Evolutionary conservation across 495 filamentous ascomycete genomes (phyloP).

Genomic region (Jackrogersella minutella): DNA sequence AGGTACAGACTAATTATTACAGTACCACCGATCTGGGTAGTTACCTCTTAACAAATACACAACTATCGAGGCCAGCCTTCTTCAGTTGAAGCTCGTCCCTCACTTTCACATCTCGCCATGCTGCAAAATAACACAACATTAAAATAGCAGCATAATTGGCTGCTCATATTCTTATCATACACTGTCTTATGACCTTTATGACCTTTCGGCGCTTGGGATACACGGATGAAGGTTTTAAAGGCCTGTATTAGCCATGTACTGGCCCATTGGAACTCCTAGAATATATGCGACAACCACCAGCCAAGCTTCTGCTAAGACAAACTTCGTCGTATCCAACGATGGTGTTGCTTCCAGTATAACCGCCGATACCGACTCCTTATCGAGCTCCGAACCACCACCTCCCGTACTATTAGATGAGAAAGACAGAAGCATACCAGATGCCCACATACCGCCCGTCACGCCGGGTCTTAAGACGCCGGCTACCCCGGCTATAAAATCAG

Average conservation of each 20-base stretch:
- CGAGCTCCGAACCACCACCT: conserved; percentile 40
- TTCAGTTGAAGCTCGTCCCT: conserved; percentile 6
- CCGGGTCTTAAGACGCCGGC: conserved; percentile 58
- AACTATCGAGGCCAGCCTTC: conserved; percentile 3
- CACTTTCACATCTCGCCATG: conserved; percentile 27
- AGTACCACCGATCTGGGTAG: too few species aligned
- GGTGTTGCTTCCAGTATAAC: conserved; percentile 39
- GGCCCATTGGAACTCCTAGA: conserved; percentile 90
- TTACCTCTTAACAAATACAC: too few species aligned
- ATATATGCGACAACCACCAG: conserved; percentile 77
- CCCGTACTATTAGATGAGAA: conserved; percentile 42
- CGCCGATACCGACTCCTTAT: conserved; percentile 48
- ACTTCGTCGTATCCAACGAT: conserved; percentile 53
- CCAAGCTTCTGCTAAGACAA: conserved; percentile 59
- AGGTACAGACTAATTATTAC: too few species aligned
- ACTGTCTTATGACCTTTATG: conserved; percentile 27
- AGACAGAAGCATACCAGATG: conserved; percentile 35
- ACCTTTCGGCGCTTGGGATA: conserved; percentile 11
- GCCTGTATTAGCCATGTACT: conserved; percentile 80
- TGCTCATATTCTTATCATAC: conserved; percentile 18
- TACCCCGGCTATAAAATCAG: conserved; percentile 61
- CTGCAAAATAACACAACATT: conserved; percentile 9
- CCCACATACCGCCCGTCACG: conserved; percentile 42
- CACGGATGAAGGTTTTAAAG: conserved; percentile 41
- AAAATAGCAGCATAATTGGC: conserved; percentile 33